A percentile compares a stretch with the other conserved stretches of the same genome.
Conservation (phyloP, 2,329 filamentous ascomycete genomes). For the Xylariaceae sp. region DNA sequence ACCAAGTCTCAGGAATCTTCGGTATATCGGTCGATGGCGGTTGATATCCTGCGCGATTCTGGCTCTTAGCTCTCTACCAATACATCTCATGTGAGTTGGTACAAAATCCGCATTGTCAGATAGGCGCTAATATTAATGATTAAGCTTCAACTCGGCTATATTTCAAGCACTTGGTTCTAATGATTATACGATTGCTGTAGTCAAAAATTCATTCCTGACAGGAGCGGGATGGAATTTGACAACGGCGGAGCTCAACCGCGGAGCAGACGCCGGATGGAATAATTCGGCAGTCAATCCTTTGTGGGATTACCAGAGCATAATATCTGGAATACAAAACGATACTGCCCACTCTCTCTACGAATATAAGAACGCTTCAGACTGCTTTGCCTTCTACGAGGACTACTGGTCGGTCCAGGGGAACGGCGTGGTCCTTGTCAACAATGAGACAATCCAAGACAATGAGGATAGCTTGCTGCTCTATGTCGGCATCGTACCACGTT, state of each 20-base stretch:
- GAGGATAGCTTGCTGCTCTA: slow-evolving; percentile 20
- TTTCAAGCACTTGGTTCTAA: slow-evolving; percentile 19
- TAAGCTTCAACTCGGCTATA: slow-evolving; percentile 19
- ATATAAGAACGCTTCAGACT: slow-evolving; percentile 11
- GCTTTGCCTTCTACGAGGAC: slow-evolving; percentile 18
- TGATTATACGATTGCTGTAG: slow-evolving; percentile 16
- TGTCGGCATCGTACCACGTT: slow-evolving; percentile 14
- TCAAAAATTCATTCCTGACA: slow-evolving; percentile 15
- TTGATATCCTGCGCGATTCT: slow-evolving; percentile 8
- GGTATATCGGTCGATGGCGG: slow-evolving; percentile 10
- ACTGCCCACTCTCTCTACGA: slow-evolving; percentile 11
- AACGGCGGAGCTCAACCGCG: slow-evolving; percentile 16
- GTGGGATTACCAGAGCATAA: slow-evolving; percentile 8
- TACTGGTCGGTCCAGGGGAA: slow-evolving; percentile 19
- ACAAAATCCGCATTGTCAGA: no score
- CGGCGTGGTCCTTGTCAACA: slow-evolving; percentile 17
- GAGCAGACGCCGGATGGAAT: slow-evolving; percentile 14
- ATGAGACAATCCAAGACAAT: slow-evolving; percentile 7
- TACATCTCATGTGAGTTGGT: slow-evolving; percentile 17
- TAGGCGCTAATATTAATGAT: slow-evolving; percentile 1
- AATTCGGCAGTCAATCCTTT: slow-evolving; percentile 7
- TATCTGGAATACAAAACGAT: slow-evolving; percentile 14
- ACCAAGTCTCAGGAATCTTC: slow-evolving; percentile 16
- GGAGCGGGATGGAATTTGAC: slow-evolving; percentile 12
- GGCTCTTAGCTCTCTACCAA: slow-evolving; percentile 13